Base-by-base conservation (phyloP, 768 basidiomycete species). In the Agrocybe chaxingu region DNA sequence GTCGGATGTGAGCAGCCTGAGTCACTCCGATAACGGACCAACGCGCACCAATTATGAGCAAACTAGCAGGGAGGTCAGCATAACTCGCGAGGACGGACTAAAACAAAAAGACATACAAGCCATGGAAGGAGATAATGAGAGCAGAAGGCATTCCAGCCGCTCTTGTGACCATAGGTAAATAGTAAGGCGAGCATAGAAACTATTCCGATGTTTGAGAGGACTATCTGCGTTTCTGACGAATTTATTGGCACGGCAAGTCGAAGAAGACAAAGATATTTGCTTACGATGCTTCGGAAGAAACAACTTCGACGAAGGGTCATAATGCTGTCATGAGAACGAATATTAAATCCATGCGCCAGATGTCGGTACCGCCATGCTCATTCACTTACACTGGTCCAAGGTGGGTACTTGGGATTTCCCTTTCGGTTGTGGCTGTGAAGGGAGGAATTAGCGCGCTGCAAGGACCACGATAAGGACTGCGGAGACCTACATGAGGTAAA, bases 101-200 rank as follows among this genome's bases (percentile, higher is more conserved):
- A 9, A 34, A 30, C 16, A n/a, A 13, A 30, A 39, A 37, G 4
- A 62, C 67, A 50, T 52, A 79, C 78, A 24, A 80, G 66, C 77
- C 76, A 80, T 7, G 79, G 79, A 8, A 74, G 53, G 42, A 78
- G 57, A 62, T 80, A 80, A 41, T 76, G 65, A 18, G 61, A 66
- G 57, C 66, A 68, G 2, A 72, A 58, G n/a, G 63, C 59, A 3
- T 53, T 43, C 62, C 63, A 71, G 12, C 76, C 67, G 9, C 57
- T 58, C 5, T 33, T 50, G 31, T 63, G 63, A 0, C 59, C 63
- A 53, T 67, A 76, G 1, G 54, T 18, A 3, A 53, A 56, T 8
- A 79, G 60, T 8, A 72, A 45, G 1, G 50, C 33, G 3, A 77
- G 50, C 75, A 78, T 78, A 29, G 47, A 55, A 5, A 63, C 50